These are phyloP conservation scores for Wickerhamiella australiensis DNA, from an alignment of 805 yeast genomes.

Conservation along the genomic window DNA sequence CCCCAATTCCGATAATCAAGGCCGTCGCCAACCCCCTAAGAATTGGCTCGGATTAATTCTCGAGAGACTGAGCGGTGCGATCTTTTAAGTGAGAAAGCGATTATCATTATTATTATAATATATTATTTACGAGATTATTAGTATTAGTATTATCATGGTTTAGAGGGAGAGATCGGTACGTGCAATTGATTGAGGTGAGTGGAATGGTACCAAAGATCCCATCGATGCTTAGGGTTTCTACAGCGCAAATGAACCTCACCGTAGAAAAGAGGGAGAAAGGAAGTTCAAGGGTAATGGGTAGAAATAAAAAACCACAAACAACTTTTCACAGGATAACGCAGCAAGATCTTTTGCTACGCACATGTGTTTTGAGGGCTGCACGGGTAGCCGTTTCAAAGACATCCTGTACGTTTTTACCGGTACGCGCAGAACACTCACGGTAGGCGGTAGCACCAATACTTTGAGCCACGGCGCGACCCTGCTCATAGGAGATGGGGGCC, in stretches of 20 bases:
- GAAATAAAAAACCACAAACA: not conserved
- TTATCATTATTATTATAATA: no score
- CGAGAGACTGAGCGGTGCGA: not conserved
- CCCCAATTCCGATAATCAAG: not conserved
- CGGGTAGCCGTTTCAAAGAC: conserved; percentile 88
- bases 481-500: conserved; percentile 68
- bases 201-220: no score
- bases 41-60: not conserved
- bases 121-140: no score
- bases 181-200: not conserved
- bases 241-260: no score
- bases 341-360: conserved; percentile 2
- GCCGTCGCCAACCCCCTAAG: not conserved
- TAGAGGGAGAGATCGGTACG: not conserved
- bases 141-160: not conserved
- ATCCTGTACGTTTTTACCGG: conserved; percentile 83
- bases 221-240: no score
- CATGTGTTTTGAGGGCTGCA: conserved; percentile 46
- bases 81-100: not conserved
- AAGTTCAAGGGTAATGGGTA: not conserved
- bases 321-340: conserved; percentile 5
- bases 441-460: conserved; percentile 80
- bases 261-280: not conserved
- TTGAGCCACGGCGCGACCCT: conserved; percentile 78
- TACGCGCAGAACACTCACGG: conserved; percentile 79